These are phyloP conservation scores for Quercus alba DNA, from an alignment of 306 rosid genomes.

Conservation along the genomic window DNA sequence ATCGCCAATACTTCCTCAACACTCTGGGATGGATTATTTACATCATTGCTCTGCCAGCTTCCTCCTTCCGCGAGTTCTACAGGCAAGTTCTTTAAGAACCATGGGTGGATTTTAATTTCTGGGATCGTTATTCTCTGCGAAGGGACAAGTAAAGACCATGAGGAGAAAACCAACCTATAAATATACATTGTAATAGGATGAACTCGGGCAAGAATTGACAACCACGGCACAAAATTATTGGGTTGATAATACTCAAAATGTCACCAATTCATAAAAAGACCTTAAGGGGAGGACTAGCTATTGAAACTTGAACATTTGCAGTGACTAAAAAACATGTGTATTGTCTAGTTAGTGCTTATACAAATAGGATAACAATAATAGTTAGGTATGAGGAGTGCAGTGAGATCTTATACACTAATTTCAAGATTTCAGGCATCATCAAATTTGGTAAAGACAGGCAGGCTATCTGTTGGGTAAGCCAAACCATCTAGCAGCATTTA, in stretches of 20 bases:
- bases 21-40: constrained; percentile 60
- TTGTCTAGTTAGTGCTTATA: not conserved
- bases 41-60: constrained; percentile 59
- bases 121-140: constrained; percentile 75
- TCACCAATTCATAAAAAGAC: not conserved
- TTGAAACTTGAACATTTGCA: not conserved
- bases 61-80: constrained; percentile 67
- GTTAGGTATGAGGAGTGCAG: not conserved
- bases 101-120: constrained; percentile 66
- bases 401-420: not conserved
- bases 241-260: not conserved
- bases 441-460: not conserved
- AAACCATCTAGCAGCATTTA: not conserved
- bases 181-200: not conserved
- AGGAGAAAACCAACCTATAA: not conserved
- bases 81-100: constrained; percentile 77
- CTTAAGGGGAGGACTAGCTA: not conserved
- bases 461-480: not conserved
- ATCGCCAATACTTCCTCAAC: constrained; percentile 60
- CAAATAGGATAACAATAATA: not conserved
- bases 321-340: not conserved
- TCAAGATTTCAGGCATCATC: not conserved
- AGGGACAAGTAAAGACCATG: not conserved
- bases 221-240: not conserved
- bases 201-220: not conserved